Evolutionary conservation across 2,329 filamentous ascomycete species (phyloP).

Genomic region (Epichloe elymi): DNA sequence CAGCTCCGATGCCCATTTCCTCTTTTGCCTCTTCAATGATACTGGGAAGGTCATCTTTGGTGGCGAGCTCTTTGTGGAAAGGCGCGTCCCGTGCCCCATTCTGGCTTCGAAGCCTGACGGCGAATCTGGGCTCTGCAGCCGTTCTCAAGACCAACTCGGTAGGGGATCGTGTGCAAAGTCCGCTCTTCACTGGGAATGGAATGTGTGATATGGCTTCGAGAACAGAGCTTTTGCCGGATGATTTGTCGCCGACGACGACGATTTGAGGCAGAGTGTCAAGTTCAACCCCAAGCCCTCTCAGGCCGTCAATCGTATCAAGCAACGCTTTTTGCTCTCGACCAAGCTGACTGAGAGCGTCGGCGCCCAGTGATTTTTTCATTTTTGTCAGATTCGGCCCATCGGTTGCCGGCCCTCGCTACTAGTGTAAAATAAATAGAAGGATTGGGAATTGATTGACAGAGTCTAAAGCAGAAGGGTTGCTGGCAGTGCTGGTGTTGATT

Average conservation of each 20-base stretch:
- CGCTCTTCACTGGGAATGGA: slow-evolving; percentile 42
- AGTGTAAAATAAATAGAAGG: no score
- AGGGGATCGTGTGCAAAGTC: slow-evolving; percentile 46
- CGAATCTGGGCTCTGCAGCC: slow-evolving; percentile 19
- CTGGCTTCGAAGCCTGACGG: slow-evolving; percentile 29
- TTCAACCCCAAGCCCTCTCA: not conserved
- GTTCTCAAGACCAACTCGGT: slow-evolving; percentile 44
- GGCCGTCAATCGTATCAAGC: not conserved
- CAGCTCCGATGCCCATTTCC: slow-evolving; percentile 30
- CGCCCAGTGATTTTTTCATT: not conserved
- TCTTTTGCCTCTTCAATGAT: slow-evolving; percentile 40
- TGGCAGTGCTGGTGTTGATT: no score
- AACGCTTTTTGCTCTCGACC: not conserved
- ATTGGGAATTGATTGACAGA: no score
- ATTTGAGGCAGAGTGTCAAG: slow-evolving; percentile 38
- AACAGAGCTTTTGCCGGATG: slow-evolving; percentile 50
- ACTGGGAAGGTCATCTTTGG: slow-evolving; percentile 25
- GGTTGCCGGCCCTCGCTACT: not conserved
- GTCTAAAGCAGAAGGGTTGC: no score
- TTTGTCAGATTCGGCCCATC: not conserved
- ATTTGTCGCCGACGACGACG: slow-evolving; percentile 47
- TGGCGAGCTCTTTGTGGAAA: slow-evolving; percentile 22
- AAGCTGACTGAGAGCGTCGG: not conserved
- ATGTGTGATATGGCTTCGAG: slow-evolving; percentile 51
- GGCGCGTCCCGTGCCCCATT: slow-evolving; percentile 11